Conservation (phyloP, 176 grass and related monocot species). For the Calamus simplicifolius region DNA sequence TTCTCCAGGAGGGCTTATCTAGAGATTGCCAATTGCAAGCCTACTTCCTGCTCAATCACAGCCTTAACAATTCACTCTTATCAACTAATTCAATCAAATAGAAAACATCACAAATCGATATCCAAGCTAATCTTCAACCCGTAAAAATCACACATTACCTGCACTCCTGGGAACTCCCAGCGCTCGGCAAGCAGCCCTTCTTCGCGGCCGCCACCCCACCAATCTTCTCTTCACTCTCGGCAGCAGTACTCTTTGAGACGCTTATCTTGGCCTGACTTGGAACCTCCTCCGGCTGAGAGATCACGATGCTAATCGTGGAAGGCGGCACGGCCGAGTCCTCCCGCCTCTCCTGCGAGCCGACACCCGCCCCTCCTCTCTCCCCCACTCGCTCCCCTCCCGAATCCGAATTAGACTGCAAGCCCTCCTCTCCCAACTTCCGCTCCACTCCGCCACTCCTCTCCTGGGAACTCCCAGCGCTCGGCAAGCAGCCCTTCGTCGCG, state of each 20-base stretch:
- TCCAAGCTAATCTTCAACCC: not conserved
- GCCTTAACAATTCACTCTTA: no score
- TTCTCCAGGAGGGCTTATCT: no score
- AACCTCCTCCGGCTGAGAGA: slow-evolving; percentile 51
- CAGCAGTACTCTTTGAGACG: not conserved
- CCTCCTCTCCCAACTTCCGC: slow-evolving; percentile 1
- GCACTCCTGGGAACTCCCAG: slow-evolving; percentile 73
- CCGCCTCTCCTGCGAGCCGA: not conserved
- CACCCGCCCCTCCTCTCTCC: slow-evolving; percentile 4
- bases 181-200: slow-evolving; percentile 30
- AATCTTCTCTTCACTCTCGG: slow-evolving; percentile 9
- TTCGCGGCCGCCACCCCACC: slow-evolving; percentile 13
- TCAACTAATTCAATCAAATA: no score
- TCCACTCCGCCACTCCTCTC: slow-evolving; percentile 9
- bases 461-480: no score
- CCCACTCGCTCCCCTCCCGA: slow-evolving; percentile 14
- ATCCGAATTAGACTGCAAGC: slow-evolving; percentile 7
- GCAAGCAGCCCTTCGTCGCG: no score
- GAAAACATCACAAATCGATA: not conserved
- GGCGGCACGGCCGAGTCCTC: slow-evolving; percentile 7
- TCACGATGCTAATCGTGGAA: slow-evolving; percentile 50
- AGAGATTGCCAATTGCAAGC: no score
- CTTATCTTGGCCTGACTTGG: slow-evolving; percentile 18
- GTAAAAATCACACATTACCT: slow-evolving; percentile 32
- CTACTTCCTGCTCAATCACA: no score